Evolutionary conservation across 805 yeast genomes (phyloP), one percentile per base, ranked within the genome.

Genomic region (Teunomyces lycoperdinae): DNA sequence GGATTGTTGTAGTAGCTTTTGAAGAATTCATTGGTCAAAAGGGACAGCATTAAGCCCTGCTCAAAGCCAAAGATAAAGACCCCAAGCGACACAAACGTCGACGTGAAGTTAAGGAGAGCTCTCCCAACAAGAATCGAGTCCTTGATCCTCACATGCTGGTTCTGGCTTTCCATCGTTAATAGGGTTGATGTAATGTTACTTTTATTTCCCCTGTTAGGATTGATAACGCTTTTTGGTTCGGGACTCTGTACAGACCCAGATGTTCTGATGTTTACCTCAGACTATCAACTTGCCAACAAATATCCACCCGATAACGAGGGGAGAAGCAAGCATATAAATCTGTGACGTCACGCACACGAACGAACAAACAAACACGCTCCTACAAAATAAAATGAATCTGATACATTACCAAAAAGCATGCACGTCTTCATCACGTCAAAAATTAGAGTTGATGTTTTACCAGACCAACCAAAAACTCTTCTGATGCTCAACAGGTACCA

Each of bases 1-100:
- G 80, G 80, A 45, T 73, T 52, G 31, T 64, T 53, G 54, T 70
- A 75, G 61, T 73, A 72, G 5, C 56, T 56, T 48, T 71, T 71
- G 54, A 73, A 73, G 56, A 68, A 67, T 45, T 63, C 58, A 50
- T 73, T 73, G 46, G 78, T 73, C 51, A 73, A 65, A 42, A 73
- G 61, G n/a, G 76, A 71, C 30, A 74, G 67, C 77, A 72, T 72
- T 42, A 73, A 58, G 6, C 78, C 78, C 49, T 73, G 78, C 53
- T 73, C 78, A 50, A 72, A 73, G 8, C 77, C 78, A 56, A 73
- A 73, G 42, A 71, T 57, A 47, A 72, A 71, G 34, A 73, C 77
- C 7, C 77, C 77, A 11, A 73, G 57, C 13, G 75, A 69, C 14
- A 73, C 76, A 49, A 73, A 73, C 10, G 70, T 66, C 14, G 77